A percentile compares a stretch with the other conserved stretches of the same genome.
Conservation (phyloP, 2,329 filamentous ascomycete species). For the Plectosphaerella plurivora region DNA sequence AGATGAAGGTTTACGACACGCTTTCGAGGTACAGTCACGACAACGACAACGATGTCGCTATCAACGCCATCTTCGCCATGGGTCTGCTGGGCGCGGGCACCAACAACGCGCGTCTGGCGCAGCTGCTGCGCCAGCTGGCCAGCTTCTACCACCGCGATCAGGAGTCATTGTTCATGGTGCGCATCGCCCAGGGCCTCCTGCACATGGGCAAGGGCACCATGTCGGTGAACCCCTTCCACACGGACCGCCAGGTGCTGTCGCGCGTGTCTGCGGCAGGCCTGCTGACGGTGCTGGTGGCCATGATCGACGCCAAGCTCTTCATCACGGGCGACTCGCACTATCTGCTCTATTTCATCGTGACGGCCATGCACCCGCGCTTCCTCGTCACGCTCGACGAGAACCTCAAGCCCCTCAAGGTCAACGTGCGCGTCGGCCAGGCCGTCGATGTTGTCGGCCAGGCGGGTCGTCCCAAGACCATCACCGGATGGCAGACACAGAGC, state of each 20-base stretch:
- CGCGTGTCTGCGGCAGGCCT: conserved; percentile 86
- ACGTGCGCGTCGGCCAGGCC: conserved; percentile 94
- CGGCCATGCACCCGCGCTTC: conserved; percentile 95
- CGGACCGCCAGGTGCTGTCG: conserved; percentile 91
- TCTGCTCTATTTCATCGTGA: conserved; percentile 94
- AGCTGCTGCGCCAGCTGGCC: conserved; percentile 88
- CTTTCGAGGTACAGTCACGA: conserved; percentile 97
- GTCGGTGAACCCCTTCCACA: conserved; percentile 97
- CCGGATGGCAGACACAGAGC: conserved; percentile 98
- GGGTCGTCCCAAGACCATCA: conserved; percentile 96
- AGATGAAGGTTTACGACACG: conserved; percentile 99
- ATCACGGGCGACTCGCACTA: conserved; percentile 71
- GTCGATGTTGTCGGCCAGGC: conserved; percentile 98
- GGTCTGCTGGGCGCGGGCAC: conserved; percentile 93
- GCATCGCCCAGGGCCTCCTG: conserved; percentile 92
- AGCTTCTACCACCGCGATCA: conserved; percentile 98
- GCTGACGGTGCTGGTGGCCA: conserved; percentile 81
- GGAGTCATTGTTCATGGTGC: conserved; percentile 97
- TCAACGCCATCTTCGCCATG: conserved; percentile 99
- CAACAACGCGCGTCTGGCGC: conserved; percentile 94
- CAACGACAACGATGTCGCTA: conserved; percentile 95
- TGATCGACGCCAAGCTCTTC: conserved; percentile 93
- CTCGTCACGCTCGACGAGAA: conserved; percentile 94
- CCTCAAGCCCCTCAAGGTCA: conserved; percentile 88
- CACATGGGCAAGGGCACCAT: conserved; percentile 99